Base-by-base conservation (phyloP, 2,329 filamentous ascomycete species). In the Fusarium illudens region DNA sequence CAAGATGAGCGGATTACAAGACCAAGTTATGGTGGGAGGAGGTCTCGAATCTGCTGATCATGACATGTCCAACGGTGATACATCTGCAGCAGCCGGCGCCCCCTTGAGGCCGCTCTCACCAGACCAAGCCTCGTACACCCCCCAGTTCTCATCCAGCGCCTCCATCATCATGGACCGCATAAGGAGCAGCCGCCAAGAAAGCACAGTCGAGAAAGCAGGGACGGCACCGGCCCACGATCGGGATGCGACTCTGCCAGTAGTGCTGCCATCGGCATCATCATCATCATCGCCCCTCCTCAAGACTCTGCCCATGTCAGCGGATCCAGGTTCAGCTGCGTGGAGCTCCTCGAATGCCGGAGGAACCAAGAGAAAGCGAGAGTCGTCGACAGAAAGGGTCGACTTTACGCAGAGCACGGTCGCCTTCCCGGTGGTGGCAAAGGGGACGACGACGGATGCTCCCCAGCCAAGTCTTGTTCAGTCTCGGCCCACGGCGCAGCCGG, bases 331-430 rank as follows among this genome's bases (percentile, higher is more conserved):
- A 19, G 49, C 39, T 11, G 27, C 49, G 7, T 29, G 32, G 22
- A 30, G 34, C 34, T 61, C 58, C 29, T 50, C 65, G 13, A 65
- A 52, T 17, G 25, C 32, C 6, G 60, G 67, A 4, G 60, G 67
- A 4, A 36, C 68, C 13, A 79, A 80, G 64, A 70, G 77, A 33
- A 79, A 79, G 62, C 71, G 74, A 58, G 67, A 68, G 12, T 22
- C 63, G 3, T 50, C 58, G 15, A 54, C 25, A 2, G 62, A 62
- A 13, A 58, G 48, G 2, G 62, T 75, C 4, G 76, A 80, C 44
- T 79, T 80, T 39, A 70, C 68, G 3, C 76, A 76, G 57, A 73
- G 64, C 65, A 79, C 79, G 6, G 72, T 79, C 17, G 51, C 70
- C 0, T 76, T 78, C 32, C 72, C 74, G 2, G 60, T 71, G 46